A percentile compares a stretch with the other conserved stretches of the same genome.
Conservation (phyloP, 176 grass and related monocot species). For the Typha latifolia region DNA sequence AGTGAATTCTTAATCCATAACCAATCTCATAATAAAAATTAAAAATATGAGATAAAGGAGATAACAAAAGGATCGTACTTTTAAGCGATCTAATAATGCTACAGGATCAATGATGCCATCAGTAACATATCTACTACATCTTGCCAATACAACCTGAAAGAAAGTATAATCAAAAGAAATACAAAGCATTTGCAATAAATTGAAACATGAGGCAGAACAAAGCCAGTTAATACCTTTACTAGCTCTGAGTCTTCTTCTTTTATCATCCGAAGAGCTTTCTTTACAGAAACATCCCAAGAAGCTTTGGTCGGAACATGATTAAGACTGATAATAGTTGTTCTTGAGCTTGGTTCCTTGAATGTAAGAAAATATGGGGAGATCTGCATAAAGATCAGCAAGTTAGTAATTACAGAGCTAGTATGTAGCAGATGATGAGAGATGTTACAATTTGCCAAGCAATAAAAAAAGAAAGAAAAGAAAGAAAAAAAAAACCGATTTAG, state of each 20-base stretch:
- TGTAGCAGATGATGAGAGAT: background rate
- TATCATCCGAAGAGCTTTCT: slow-evolving; percentile 78
- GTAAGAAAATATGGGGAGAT: slow-evolving; percentile 46
- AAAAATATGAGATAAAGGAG: background rate
- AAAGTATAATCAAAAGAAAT: slow-evolving; percentile 9
- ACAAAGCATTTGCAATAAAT: background rate
- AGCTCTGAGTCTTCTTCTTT: slow-evolving; percentile 55
- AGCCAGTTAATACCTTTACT: slow-evolving; percentile 51
- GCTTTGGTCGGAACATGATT: slow-evolving; percentile 70
- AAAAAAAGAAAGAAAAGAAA: background rate
- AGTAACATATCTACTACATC: slow-evolving; percentile 87
- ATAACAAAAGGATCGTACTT: slow-evolving; percentile 20
- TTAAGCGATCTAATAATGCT: slow-evolving; percentile 57
- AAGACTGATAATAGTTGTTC: slow-evolving; percentile 47
- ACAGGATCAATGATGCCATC: slow-evolving; percentile 69
- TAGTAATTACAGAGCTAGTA: background rate
- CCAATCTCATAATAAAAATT: background rate
- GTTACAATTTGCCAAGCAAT: background rate
- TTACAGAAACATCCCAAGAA: slow-evolving; percentile 83
- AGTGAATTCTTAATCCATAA: background rate
- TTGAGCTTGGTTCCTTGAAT: slow-evolving; percentile 34
- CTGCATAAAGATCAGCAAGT: slow-evolving; percentile 32
- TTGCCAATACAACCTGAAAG: slow-evolving; percentile 74
- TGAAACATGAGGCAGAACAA: background rate
- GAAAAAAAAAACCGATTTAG: background rate